Percentiles rank a stretch among this genome's conserved stretches.
Evolutionary conservation across 495 filamentous ascomycete species (phyloP).

Genomic region (Hypoxylon trugodes): DNA sequence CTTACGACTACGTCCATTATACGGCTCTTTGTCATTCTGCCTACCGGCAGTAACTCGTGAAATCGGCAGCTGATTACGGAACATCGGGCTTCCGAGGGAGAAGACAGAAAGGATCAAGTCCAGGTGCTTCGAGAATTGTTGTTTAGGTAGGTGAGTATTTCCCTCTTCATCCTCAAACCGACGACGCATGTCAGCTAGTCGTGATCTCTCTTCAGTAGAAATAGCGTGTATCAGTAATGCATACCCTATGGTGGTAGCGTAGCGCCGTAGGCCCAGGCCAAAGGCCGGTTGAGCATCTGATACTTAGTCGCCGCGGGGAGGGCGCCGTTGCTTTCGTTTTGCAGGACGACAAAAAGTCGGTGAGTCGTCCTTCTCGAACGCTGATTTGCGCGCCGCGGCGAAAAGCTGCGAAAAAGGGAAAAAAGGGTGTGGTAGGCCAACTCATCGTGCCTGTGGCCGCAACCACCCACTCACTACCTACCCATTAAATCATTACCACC

Average conservation of each 20-base stretch:
- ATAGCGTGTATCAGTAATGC: slow-evolving; percentile 15
- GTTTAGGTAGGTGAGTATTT: slow-evolving; percentile 4
- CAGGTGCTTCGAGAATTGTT: slow-evolving; percentile 2
- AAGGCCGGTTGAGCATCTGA: slow-evolving; percentile 35
- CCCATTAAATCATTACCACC: no score
- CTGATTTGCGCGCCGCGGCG: slow-evolving; percentile 40
- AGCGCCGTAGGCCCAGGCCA: neutral
- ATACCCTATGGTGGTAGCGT: slow-evolving; percentile 4
- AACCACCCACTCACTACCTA: slow-evolving; percentile 2
- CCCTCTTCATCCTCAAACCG: slow-evolving; percentile 10
- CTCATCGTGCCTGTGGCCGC: slow-evolving; percentile 36
- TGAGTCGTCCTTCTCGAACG: slow-evolving; percentile 27
- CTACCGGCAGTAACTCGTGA: slow-evolving; percentile 9
- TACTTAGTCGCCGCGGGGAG: slow-evolving; percentile 35
- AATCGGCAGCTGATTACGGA: slow-evolving; percentile 23
- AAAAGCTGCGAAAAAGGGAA: no score
- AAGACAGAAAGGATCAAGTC: neutral
- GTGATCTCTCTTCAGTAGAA: slow-evolving; percentile 28
- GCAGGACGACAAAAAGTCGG: slow-evolving; percentile 39
- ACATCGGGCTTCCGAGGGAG: slow-evolving; percentile 1
- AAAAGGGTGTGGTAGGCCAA: slow-evolving; percentile 42
- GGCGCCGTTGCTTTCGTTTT: slow-evolving; percentile 24
- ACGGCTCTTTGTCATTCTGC: neutral
- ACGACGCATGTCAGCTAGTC: slow-evolving; percentile 23
- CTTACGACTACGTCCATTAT: neutral